Evolutionary conservation across 169 alveolate species (phyloP), one percentile per base, ranked within the genome.

Genomic region (Plasmodium adleri): DNA sequence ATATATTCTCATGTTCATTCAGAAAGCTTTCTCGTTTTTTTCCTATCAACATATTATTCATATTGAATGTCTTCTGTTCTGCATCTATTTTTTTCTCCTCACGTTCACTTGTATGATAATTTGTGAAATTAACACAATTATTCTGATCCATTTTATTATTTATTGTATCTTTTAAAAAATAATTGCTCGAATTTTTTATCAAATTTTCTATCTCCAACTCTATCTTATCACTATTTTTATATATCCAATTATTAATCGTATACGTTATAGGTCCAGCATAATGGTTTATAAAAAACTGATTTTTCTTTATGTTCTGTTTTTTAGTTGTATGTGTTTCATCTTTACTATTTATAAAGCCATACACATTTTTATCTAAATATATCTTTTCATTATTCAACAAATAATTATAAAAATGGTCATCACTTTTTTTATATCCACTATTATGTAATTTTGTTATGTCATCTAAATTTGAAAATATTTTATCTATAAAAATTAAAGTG

Each of bases 221-320:
- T 0, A 96, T 88, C 67, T 92, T 88, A 90, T 97, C 98, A 67
- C 92, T 93, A 80, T 97, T 96, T 90, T 97, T 97, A 32, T 92
- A 95, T 2, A 95, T 68, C 93, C 97, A 97, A 3, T 94, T 92
- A 22, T 73, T 67, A 12, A 94, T 88, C 28, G 94, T 89, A 91
- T 97, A 97, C 9, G 91, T 92, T 24, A 97, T 96, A 72, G 92
- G 93, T 59, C 97, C 97, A 17, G 98, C 98, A 72, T 94, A 96
- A 88, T 97, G 99, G 17, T 89, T 78, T 15, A 97, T 94, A 52
- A 94, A 78, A 54, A 92, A 92, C 17, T 24, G 28, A 20, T 80
- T 80, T 60, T 59, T 80, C 20, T 58, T 20, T 43, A 80, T 24
- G 15, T 60, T 56, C 8, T 80, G 85, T 49, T 47, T 80, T 52